Percentiles rank a stretch among this genome's conserved stretches.
phyloP scores from a whole-genome alignment of 2,329 filamentous ascomycete genomes.

The Penicillium oxalicum region DNA sequence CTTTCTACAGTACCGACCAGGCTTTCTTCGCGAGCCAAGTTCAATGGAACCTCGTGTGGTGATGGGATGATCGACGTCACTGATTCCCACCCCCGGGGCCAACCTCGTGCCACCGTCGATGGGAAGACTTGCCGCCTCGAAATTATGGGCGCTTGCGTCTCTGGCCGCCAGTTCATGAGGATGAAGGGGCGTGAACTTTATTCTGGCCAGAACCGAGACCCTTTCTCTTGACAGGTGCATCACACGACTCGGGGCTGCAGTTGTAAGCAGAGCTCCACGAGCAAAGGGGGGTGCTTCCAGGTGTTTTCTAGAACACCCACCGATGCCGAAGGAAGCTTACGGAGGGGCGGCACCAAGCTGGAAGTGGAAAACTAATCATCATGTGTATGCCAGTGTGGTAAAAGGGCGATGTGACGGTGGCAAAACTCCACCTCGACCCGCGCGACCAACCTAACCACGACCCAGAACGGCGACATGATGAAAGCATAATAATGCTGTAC shows the following conservation, averaged over 20 bases:
- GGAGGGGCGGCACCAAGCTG: too few relatives aligned
- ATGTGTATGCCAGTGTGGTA: not conserved
- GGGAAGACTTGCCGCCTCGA: not conserved
- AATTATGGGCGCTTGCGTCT: too few relatives aligned
- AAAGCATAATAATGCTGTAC: too few relatives aligned
- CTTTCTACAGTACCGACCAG: too few relatives aligned
- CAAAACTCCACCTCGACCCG: not conserved
- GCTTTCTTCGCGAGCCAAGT: too few relatives aligned
- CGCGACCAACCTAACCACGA: not conserved
- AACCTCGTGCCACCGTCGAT: not conserved
- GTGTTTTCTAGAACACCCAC: conserved; percentile 31
- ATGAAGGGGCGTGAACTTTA: not conserved
- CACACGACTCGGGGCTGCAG: not conserved
- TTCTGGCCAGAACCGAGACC: not conserved
- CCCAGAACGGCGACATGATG: not conserved
- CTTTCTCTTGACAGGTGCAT: not conserved
- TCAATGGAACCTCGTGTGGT: not conserved
- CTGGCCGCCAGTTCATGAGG: too few relatives aligned
- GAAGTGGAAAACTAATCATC: too few relatives aligned
- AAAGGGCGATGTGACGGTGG: not conserved
- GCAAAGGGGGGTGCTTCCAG: conserved; percentile 22
- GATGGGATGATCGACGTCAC: conserved; percentile 18
- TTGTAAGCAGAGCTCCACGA: conserved; percentile 19
- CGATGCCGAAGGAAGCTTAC: not conserved
- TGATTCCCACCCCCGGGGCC: conserved; percentile 1